Evolutionary conservation across 441 rosid genomes (phyloP).

Genomic region (Cnidoscolus chayamansa): DNA sequence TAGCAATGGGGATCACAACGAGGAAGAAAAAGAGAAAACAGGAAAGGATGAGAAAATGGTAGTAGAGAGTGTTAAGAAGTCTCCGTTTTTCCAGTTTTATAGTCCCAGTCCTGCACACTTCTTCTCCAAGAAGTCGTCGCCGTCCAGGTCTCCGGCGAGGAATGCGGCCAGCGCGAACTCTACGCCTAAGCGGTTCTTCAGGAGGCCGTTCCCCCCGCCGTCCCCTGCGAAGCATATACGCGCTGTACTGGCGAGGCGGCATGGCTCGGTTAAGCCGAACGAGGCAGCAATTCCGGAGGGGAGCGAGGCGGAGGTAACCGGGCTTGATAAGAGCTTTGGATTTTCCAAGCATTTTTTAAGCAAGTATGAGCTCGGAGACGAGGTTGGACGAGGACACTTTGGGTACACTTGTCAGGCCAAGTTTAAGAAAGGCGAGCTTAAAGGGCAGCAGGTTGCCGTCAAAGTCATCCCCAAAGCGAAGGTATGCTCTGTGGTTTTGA

Average conservation of each 20-base stretch:
- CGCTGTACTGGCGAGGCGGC: conserved; percentile 71
- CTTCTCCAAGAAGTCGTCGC: conserved; percentile 88
- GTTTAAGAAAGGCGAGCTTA: conserved; percentile 84
- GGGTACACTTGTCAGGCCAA: conserved; percentile 82
- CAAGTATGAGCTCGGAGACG: conserved; percentile 83
- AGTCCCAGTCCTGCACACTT: conserved; percentile 92
- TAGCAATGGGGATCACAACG: conserved; percentile 17
- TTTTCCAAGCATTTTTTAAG: conserved; percentile 73
- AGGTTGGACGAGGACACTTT: conserved; percentile 89
- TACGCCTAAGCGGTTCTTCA: conserved; percentile 75
- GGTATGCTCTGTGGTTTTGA: conserved; percentile 34
- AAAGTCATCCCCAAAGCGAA: conserved; percentile 86
- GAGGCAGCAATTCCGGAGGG: conserved; percentile 72
- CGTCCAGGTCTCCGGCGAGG: conserved; percentile 79
- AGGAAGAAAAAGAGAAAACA: not conserved
- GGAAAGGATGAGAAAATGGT: conserved; percentile 15
- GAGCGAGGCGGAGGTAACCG: conserved; percentile 51
- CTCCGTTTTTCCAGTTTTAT: conserved; percentile 81
- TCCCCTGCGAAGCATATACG: conserved; percentile 89
- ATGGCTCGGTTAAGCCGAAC: conserved; percentile 82
- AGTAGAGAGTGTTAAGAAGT: conserved; percentile 46
- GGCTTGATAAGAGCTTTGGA: conserved; percentile 77
- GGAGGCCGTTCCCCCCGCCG: conserved; percentile 81
- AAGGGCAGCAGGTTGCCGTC: conserved; percentile 83
- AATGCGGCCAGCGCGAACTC: conserved; percentile 48